Conservation (phyloP, 208 protist genomes). For the Herpetomonas muscarum region DNA sequence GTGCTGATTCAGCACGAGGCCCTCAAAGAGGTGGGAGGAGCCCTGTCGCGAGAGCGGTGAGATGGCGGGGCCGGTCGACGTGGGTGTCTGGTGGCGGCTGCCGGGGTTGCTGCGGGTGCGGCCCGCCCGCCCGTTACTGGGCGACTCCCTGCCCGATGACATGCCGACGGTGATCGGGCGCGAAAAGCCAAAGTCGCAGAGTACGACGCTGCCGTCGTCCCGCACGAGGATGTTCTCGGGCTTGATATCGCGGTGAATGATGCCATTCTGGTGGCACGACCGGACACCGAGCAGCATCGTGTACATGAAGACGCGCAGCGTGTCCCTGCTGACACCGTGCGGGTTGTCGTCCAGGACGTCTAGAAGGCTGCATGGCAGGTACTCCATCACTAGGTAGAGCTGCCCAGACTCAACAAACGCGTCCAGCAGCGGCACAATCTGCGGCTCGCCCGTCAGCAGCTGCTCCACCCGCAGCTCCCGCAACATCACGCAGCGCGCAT, state of each 20-base stretch:
- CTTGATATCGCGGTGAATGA: constrained; percentile 93
- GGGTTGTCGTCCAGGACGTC: constrained; percentile 75
- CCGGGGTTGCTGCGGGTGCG: constrained; percentile 6
- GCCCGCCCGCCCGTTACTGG: neutral
- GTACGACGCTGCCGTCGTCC: constrained; percentile 39
- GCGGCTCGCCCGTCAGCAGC: constrained; percentile 80
- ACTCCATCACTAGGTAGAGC: constrained; percentile 95
- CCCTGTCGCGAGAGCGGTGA: too few relatives aligned
- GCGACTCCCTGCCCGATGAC: neutral
- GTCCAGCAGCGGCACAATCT: constrained; percentile 90
- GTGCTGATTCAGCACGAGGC: constrained; percentile 39
- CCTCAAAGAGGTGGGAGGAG: constrained; percentile 20
- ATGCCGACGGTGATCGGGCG: constrained; percentile 27
- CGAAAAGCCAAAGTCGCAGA: constrained; percentile 92
- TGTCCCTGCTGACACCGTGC: constrained; percentile 40
- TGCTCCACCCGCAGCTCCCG: constrained; percentile 91
- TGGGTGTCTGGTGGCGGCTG: neutral
- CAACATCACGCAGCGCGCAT: constrained; percentile 86
- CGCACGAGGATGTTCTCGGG: constrained; percentile 88
- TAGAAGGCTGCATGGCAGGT: constrained; percentile 83
- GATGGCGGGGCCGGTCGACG: neutral
- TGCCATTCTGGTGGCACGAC: constrained; percentile 88
- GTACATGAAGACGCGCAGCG: constrained; percentile 71
- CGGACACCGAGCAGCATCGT: constrained; percentile 87
- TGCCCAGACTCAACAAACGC: constrained; percentile 79